Evolutionary conservation across 345 rosid genomes (phyloP).

Genomic region (Firmiana major): DNA sequence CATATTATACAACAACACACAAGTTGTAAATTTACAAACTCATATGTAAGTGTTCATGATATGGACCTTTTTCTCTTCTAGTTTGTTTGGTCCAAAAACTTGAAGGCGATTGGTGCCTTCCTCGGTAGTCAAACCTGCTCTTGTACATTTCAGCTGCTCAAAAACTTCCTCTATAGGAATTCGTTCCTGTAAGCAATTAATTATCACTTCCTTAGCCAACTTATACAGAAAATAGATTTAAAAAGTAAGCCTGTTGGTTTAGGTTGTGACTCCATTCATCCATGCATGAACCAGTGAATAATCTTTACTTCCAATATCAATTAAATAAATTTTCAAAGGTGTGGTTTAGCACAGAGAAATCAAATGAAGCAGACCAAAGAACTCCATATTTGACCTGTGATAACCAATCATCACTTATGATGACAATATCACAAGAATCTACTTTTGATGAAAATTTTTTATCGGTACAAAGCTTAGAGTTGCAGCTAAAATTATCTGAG

Average conservation of each 20-base stretch:
- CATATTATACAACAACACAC: neutral
- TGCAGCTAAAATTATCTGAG: neutral
- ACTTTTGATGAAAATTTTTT: neutral
- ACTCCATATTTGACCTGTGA: neutral
- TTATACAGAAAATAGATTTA: neutral
- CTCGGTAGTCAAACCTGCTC: constrained; percentile 49
- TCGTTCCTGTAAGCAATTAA: constrained; percentile 38
- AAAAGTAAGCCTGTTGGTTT: neutral
- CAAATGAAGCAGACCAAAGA: neutral
- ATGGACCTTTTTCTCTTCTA: constrained; percentile 80
- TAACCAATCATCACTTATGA: neutral
- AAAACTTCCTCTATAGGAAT: constrained; percentile 87
- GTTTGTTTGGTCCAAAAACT: constrained; percentile 87
- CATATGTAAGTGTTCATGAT: neutral
- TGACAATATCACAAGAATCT: neutral
- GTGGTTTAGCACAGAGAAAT: neutral
- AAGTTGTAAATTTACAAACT: neutral
- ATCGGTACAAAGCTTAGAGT: neutral
- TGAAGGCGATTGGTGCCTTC: constrained; percentile 71
- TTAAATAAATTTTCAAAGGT: neutral
- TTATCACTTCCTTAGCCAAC: neutral
- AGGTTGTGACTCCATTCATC: neutral
- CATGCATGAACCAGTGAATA: neutral
- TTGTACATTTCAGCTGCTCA: constrained; percentile 55
- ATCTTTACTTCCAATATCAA: neutral